phyloP scores from a whole-genome alignment of 1,284 basidiomycete genomes.

The Chalciporus sp. region DNA sequence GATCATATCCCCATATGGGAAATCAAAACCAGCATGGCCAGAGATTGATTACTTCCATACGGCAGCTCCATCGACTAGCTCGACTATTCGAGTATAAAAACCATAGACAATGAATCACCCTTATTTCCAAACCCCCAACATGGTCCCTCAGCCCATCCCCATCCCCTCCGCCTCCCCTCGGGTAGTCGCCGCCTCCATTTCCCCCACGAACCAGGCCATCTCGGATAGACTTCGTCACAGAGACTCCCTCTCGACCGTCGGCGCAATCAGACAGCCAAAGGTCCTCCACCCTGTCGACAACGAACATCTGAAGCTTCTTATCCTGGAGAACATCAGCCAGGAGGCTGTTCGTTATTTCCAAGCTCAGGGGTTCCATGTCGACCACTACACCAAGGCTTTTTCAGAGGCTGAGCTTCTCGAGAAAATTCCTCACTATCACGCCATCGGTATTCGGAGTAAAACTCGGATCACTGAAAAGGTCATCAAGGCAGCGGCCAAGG shows the following conservation, averaged over 20 bases:
- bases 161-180: conserved; percentile 38
- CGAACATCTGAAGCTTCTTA: conserved; percentile 73
- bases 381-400: conserved; percentile 87
- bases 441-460: conserved; percentile 96
- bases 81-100: conserved; percentile 14
- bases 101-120: conserved; percentile 11
- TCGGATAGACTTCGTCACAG: conserved; percentile 48
- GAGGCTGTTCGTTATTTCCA: conserved; percentile 86
- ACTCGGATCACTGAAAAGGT: conserved; percentile 94
- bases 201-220: conserved; percentile 41
- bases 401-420: conserved; percentile 91
- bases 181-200: conserved; percentile 51
- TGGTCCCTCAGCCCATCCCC: conserved; percentile 39
- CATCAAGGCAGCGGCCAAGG: conserved; percentile 84
- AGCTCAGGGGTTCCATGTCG: conserved; percentile 90
- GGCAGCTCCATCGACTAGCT: background rate
- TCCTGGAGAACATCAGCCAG: conserved; percentile 95
- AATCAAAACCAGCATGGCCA: too few species aligned
- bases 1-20: background rate
- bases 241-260: conserved; percentile 29
- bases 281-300: conserved; percentile 79
- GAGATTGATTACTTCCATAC: background rate
- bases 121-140: conserved; percentile 19
- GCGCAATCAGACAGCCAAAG: conserved; percentile 55
- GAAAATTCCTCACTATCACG: conserved; percentile 89